Conservation (phyloP, 345 rosid genomes). For the Clarkia xantiana region DNA sequence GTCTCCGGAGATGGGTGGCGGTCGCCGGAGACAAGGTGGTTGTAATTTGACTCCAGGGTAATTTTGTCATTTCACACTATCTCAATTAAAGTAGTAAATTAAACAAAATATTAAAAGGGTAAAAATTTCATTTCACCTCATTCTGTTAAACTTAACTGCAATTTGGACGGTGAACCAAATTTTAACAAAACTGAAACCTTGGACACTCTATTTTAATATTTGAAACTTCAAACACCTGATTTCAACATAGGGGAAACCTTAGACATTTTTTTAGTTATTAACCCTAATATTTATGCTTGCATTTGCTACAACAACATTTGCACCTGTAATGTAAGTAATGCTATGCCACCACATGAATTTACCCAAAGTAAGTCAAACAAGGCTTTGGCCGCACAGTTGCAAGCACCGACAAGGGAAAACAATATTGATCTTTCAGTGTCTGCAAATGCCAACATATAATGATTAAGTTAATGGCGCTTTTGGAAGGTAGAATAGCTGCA, state of each 20-base stretch:
- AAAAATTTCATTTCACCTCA: too few relatives aligned
- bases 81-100: too few relatives aligned
- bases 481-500: constrained; percentile 77
- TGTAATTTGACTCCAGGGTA: too few relatives aligned
- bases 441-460: constrained; percentile 74
- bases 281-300: constrained; percentile 17
- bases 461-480: constrained; percentile 60
- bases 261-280: too few relatives aligned
- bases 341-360: constrained; percentile 54
- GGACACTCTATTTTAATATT: not conserved
- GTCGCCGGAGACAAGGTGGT: too few relatives aligned
- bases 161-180: too few relatives aligned
- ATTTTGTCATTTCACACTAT: too few relatives aligned
- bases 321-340: constrained; percentile 39
- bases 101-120: too few relatives aligned
- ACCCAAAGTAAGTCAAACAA: constrained; percentile 43
- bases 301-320: constrained; percentile 49
- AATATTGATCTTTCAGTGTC: constrained; percentile 89
- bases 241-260: too few relatives aligned
- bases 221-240: not conserved
- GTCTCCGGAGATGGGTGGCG: too few relatives aligned
- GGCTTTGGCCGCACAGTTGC: constrained; percentile 68
- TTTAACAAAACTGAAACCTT: too few relatives aligned
- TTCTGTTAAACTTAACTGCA: too few relatives aligned
- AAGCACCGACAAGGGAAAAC: constrained; percentile 71